These are phyloP conservation scores for Rhodotorula sp. DNA, from an alignment of 1,284 basidiomycete genomes.

Conservation along the genomic window DNA sequence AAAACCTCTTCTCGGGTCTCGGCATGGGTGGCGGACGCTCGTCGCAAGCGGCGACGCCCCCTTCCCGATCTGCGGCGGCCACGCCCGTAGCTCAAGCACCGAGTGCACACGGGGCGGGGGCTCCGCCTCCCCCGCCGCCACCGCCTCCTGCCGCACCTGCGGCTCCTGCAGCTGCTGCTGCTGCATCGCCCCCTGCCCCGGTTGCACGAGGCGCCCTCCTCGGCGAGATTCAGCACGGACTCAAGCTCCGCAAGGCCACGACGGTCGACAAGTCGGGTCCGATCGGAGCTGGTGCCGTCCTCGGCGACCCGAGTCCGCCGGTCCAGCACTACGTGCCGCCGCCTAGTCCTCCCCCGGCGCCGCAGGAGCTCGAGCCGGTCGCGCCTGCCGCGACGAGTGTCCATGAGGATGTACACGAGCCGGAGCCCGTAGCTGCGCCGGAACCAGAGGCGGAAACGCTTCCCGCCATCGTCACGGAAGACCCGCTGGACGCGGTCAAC, in stretches of 20 bases:
- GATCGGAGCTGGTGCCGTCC: slow-evolving; percentile 72
- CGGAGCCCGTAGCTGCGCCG: slow-evolving; percentile 52
- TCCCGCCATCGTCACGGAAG: slow-evolving; percentile 54
- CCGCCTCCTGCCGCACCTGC: slow-evolving; percentile 47
- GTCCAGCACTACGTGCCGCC: slow-evolving; percentile 61
- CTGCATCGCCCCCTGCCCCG: slow-evolving; percentile 40
- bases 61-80: slow-evolving; percentile 18
- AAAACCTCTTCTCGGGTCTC: slow-evolving; percentile 37
- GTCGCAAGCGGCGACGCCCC: slow-evolving; percentile 16
- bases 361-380: background rate
- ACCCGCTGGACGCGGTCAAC: slow-evolving; percentile 76
- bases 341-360: slow-evolving; percentile 14
- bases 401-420: slow-evolving; percentile 1
- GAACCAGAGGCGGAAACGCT: slow-evolving; percentile 55
- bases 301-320: slow-evolving; percentile 69
- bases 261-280: slow-evolving; percentile 82
- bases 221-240: slow-evolving; percentile 77
- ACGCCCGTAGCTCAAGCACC: slow-evolving; percentile 15
- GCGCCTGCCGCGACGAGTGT: background rate
- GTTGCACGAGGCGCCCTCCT: slow-evolving; percentile 70
- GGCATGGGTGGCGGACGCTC: slow-evolving; percentile 28
- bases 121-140: slow-evolving; percentile 49
- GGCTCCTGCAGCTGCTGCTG: slow-evolving; percentile 43
- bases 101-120: slow-evolving; percentile 61
- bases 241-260: slow-evolving; percentile 69